Evolutionary conservation across 164 flowering plant genomes (phyloP).

Genomic region (Tetracentron sinense): DNA sequence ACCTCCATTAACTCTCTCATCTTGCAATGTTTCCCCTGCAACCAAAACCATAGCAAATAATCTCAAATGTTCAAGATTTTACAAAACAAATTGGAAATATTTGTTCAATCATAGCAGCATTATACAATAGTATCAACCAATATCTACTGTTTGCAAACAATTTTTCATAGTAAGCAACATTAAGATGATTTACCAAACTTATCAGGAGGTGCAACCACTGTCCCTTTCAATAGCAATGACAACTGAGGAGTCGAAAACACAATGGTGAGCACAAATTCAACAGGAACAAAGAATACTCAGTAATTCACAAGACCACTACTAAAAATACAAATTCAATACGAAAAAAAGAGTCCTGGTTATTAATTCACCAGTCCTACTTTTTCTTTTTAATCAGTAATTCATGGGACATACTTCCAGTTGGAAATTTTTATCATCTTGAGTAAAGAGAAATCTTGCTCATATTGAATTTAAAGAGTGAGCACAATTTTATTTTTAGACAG

Average conservation of each 20-base stretch:
- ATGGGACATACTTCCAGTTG: not conserved
- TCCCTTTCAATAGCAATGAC: conserved; percentile 88
- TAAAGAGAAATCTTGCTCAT: not conserved
- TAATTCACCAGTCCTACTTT: too few relatives aligned
- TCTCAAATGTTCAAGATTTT: not conserved
- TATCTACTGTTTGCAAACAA: conserved; percentile 1
- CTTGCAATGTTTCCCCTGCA: conserved; percentile 89
- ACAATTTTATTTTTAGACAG: not conserved
- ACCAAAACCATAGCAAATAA: conserved; percentile 6
- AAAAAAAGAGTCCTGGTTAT: too few relatives aligned
- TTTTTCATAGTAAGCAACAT: not conserved
- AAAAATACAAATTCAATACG: too few relatives aligned
- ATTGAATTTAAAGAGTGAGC: not conserved
- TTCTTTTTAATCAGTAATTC: too few relatives aligned
- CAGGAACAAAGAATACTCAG: conserved; percentile 2
- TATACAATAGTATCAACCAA: not conserved
- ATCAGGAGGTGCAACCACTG: conserved; percentile 98
- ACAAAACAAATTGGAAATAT: not conserved
- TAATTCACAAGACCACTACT: conserved; percentile 7
- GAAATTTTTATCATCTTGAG: not conserved
- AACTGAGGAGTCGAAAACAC: conserved; percentile 41
- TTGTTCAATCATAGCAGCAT: not conserved
- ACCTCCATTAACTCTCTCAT: conserved; percentile 91
- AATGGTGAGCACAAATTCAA: conserved; percentile 18
- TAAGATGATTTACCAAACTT: conserved; percentile 70